Conservation (phyloP, 805 yeast species). For the Ogataea ganodermae region DNA sequence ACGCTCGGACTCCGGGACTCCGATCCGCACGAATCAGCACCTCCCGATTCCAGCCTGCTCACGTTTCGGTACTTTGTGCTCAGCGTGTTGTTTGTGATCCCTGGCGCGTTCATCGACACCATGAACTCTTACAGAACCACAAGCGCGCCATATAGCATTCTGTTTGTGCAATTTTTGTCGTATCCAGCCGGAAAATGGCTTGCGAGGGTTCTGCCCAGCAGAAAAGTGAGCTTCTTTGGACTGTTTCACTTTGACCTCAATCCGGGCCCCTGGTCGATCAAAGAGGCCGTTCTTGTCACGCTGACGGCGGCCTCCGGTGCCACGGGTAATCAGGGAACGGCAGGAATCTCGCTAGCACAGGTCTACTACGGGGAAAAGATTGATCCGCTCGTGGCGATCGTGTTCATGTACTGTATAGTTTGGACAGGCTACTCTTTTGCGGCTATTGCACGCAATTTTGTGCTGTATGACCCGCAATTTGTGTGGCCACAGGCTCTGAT, state of each 20-base stretch:
- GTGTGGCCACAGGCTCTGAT: constrained; percentile 54
- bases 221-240: constrained; percentile 19
- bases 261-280: constrained; percentile 59
- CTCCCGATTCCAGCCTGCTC: constrained; percentile 30
- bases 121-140: constrained; percentile 38
- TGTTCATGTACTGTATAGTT: constrained; percentile 53
- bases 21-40: background rate
- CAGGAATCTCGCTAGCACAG: constrained; percentile 48
- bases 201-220: constrained; percentile 43
- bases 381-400: constrained; percentile 40
- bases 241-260: constrained; percentile 40
- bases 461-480: constrained; percentile 50
- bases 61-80: constrained; percentile 41
- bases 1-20: constrained; percentile 31
- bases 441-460: constrained; percentile 47
- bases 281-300: constrained; percentile 54
- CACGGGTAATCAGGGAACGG: constrained; percentile 52
- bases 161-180: constrained; percentile 52
- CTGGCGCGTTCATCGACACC: constrained; percentile 44
- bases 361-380: constrained; percentile 43
- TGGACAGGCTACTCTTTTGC: constrained; percentile 56
- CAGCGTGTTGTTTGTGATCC: constrained; percentile 38
- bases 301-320: constrained; percentile 55
- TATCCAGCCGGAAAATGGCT: constrained; percentile 51
- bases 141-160: constrained; percentile 50